Percentiles rank a stretch among this genome's conserved stretches.
These are phyloP conservation scores for Talaromyces atroroseus DNA, from an alignment of 2,329 filamentous ascomycete species.

Conservation along the genomic window DNA sequence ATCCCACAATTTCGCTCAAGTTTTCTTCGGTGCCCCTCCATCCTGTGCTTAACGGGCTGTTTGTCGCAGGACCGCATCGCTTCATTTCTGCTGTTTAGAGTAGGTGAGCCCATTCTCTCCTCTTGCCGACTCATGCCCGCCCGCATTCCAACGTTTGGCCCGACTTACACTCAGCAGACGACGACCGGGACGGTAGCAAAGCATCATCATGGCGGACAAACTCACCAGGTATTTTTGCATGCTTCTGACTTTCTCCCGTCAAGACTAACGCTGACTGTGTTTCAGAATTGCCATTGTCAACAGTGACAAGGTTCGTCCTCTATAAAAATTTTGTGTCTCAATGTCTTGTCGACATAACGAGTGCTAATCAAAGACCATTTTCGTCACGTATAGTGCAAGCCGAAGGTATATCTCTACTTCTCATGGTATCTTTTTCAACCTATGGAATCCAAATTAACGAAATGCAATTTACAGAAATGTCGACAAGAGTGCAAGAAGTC, in stretches of 20 bases:
- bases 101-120: neutral
- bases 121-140: neutral
- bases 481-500: slow-evolving; percentile 99
- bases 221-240: slow-evolving; percentile 87
- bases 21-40: slow-evolving; percentile 13
- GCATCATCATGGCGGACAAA: slow-evolving; percentile 74
- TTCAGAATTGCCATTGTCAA: slow-evolving; percentile 98
- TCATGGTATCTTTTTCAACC: neutral
- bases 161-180: slow-evolving; percentile 3
- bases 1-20: slow-evolving; percentile 15
- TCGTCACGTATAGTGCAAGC: slow-evolving; percentile 63
- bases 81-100: neutral
- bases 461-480: slow-evolving; percentile 66
- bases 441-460: neutral
- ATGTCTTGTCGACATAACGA: neutral
- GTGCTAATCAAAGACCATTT: neutral
- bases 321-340: slow-evolving; percentile 10
- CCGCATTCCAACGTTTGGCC: neutral
- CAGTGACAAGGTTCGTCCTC: slow-evolving; percentile 75
- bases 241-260: neutral
- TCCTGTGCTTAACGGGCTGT: neutral
- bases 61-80: slow-evolving; percentile 1
- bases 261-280: neutral
- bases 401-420: slow-evolving; percentile 58
- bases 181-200: slow-evolving; percentile 3